Conservation (phyloP, 768 basidiomycete species). For the Boletellus ananiceps region DNA sequence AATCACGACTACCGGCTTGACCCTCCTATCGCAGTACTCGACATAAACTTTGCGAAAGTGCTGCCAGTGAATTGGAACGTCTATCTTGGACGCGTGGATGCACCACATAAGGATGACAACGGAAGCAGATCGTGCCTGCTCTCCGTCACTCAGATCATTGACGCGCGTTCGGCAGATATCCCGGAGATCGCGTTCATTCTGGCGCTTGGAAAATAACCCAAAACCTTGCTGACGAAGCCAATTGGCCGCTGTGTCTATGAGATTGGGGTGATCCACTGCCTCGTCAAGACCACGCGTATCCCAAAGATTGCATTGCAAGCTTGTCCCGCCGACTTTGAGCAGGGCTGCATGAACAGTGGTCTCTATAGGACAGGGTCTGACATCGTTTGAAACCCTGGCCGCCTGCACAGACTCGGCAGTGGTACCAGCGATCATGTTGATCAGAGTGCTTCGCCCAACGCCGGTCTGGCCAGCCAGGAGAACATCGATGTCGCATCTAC, state of each 20-base stretch:
- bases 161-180: constrained; percentile 18
- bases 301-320: constrained; percentile 18
- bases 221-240: constrained; percentile 23
- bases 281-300: constrained; percentile 28
- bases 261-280: constrained; percentile 18
- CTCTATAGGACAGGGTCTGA: constrained; percentile 21
- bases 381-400: constrained; percentile 24
- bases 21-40: constrained; percentile 22
- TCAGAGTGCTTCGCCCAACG: constrained; percentile 26
- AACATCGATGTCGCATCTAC: constrained; percentile 6
- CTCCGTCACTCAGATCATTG: constrained; percentile 6
- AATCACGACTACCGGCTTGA: constrained; percentile 24
- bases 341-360: constrained; percentile 12
- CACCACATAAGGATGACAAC: constrained; percentile 25
- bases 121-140: constrained; percentile 3
- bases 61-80: constrained; percentile 22
- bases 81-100: constrained; percentile 29
- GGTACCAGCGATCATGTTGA: constrained; percentile 25
- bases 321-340: constrained; percentile 1
- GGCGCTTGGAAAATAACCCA: constrained; percentile 11
- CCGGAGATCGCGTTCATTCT: constrained; percentile 22
- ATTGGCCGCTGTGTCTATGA: constrained; percentile 16
- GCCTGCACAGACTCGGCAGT: constrained; percentile 6
- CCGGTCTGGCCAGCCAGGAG: constrained; percentile 27
- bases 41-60: constrained; percentile 26